Evolutionary conservation across 768 basidiomycete genomes (phyloP), one percentile per base, ranked within the genome.

Genomic region (Amanita brunnescens): DNA sequence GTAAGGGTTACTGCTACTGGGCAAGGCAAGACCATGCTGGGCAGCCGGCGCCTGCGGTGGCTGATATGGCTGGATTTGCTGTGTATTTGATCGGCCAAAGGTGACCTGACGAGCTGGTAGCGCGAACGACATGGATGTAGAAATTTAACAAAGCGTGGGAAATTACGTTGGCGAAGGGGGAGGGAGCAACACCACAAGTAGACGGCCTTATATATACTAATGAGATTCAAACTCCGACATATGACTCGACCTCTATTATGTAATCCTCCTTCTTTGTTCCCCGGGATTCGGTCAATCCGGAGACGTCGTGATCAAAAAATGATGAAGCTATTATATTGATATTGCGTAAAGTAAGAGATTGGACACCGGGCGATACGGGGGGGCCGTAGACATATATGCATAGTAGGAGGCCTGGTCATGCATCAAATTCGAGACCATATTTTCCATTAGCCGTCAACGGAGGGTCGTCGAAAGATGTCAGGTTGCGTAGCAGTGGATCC

Each of bases 31-130:
- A 14, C 73, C 70, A 59, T 74, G 66, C 9, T 64, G 69, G 49
- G 68, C 67, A 0, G 64, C 65, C 61, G 76, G 69, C 30, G 67
- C 66, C 47, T 68, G 70, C 50, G 70, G 67, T 49, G 70, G 72
- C 60, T 74, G 71, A 50, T 64, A 67, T 2, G 64, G 63, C 30
- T 65, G 70, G 33, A 69, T 62, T 50, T 70, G 73, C 61, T 72
- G 70, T 33, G 68, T 72, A 55, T 76, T 80, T 46, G 84, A 69
- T 53, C 87, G 79, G 50, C 82, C 84, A 61, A 89, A 87, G 48
- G 80, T 87, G 58, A 89, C 78, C 60, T 85, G 87, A 60, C 87
- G 86, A 54, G 87, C 79, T 55, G 86, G 85, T 49, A 89, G 74
- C 30, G 83, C 81, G 61, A 83, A 85, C 59, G 75, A 76, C 75